These are phyloP conservation scores for Diplocarpon rosae DNA, from an alignment of 2,329 filamentous ascomycete genomes.

Conservation along the genomic window DNA sequence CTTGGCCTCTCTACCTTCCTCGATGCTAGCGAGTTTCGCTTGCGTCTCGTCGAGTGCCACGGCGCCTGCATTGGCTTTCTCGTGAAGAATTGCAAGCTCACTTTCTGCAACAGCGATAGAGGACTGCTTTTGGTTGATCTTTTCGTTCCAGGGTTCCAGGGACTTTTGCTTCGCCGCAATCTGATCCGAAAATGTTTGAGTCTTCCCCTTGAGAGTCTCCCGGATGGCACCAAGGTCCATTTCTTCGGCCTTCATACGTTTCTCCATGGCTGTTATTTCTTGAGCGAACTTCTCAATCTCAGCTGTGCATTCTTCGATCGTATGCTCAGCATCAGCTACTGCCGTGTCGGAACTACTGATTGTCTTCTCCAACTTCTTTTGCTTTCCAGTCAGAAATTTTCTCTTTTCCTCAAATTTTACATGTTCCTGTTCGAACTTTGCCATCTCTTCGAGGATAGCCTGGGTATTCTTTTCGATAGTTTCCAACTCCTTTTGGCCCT, in stretches of 20 bases:
- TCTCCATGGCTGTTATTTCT: constrained; percentile 69
- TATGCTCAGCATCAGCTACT: constrained; percentile 61
- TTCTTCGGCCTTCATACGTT: constrained; percentile 67
- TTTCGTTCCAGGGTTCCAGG: constrained; percentile 91
- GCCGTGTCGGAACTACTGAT: constrained; percentile 67
- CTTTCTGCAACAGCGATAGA: constrained; percentile 90
- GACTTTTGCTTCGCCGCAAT: constrained; percentile 89
- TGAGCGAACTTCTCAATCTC: constrained; percentile 67
- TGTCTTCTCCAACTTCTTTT: constrained; percentile 88
- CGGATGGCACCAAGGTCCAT: constrained; percentile 72
- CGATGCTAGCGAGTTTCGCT: constrained; percentile 62
- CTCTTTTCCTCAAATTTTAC: constrained; percentile 98
- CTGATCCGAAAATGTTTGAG: constrained; percentile 84
- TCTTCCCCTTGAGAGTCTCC: constrained; percentile 87
- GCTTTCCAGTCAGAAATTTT: constrained; percentile 84
- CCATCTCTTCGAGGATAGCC: constrained; percentile 70
- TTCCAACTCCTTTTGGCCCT: constrained; percentile 74
- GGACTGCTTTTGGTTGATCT: constrained; percentile 92
- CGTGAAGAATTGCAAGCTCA: constrained; percentile 81
- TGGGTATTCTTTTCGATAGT: constrained; percentile 73
- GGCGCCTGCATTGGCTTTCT: constrained; percentile 79
- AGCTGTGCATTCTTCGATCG: constrained; percentile 64
- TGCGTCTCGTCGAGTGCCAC: constrained; percentile 76
- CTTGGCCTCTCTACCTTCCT: constrained; percentile 62
- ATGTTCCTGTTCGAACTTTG: constrained; percentile 88